Evolutionary conservation across 305 asterid genomes (phyloP), one percentile per base, ranked within the genome.

Genomic region (Solanum hybrid): DNA sequence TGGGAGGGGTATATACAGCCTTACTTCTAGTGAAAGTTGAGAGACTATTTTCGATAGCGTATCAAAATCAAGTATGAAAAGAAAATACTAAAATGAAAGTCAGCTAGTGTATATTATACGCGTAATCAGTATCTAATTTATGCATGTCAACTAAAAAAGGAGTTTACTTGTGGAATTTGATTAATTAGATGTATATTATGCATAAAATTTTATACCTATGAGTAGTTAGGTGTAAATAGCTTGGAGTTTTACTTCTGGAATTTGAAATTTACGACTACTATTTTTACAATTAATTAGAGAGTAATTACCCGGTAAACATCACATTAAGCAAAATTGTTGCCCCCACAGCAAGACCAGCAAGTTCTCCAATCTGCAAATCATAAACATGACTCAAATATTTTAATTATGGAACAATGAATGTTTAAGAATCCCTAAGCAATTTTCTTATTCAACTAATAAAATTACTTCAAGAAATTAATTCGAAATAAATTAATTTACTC

Each of bases 291-390:
- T 64, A 22, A 64, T 24, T 66, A 66, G 3, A 24, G n/a, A 9
- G 6, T 22, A 82, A 88, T 56, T 37, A 93, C 94, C 94, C 94
- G 7, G 94, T 92, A 86, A 92, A 90, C 94, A 93, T 92, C 27
- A 93, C 94, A 89, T 93, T 93, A 3, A 92, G 92, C 89, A 93
- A 87, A 90, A 92, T 90, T 34, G 94, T 92, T 45, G 94, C 92
- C 79, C 94, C 94, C 78, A 92, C 91, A 0, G 91, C 93, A 15
- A 92, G 91, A n/a, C 94, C 94, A 14, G 94, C 94, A 87, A 91
- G 91, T 86, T 92, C 94, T 36, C 94, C 94, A 27, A 92, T 90
- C 93, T 93, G 78, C 11, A 73, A 35, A 26, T 71, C 14, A 51
- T 81, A 76, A 35, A 73, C 45, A 88, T 64, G 51, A 76, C 5